phyloP scores from a whole-genome alignment of 257 asterid genomes.

The Asclepias syriaca region DNA sequence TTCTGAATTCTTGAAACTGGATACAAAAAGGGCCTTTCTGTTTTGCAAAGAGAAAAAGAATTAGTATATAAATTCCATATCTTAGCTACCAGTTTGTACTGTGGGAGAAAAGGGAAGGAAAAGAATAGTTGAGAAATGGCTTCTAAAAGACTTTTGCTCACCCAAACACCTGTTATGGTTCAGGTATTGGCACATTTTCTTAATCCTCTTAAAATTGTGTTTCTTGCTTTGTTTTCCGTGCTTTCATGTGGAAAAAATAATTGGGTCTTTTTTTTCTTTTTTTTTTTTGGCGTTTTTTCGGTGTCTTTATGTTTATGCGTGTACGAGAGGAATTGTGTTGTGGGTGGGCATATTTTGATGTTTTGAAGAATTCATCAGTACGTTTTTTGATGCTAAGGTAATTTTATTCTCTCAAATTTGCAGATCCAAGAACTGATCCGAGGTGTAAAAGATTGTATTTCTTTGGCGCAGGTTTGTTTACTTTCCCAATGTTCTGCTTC shows the following conservation, averaged over 20 bases:
- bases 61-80: background rate
- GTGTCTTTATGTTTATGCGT: constrained; percentile 2
- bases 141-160: constrained; percentile 79
- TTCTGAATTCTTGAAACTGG: background rate
- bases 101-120: background rate
- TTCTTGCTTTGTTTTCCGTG: constrained; percentile 12
- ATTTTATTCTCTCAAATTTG: constrained; percentile 21
- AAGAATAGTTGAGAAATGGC: constrained; percentile 51
- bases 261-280: constrained; percentile 5
- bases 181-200: constrained; percentile 43
- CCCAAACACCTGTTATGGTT: constrained; percentile 91
- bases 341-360: constrained; percentile 12
- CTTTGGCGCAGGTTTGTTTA: constrained; percentile 94
- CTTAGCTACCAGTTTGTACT: background rate
- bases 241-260: background rate
- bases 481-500: constrained; percentile 38
- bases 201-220: constrained; percentile 7
- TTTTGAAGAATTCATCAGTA: constrained; percentile 5
- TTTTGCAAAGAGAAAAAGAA: background rate
- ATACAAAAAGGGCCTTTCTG: constrained; percentile 1
- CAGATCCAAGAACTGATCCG: constrained; percentile 89
- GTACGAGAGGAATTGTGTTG: constrained; percentile 7
- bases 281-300: constrained; percentile 6
- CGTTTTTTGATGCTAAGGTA: constrained; percentile 11
- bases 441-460: constrained; percentile 66